Evolutionary conservation across 306 rosid genomes (phyloP).

Genomic region (Quercus alba): DNA sequence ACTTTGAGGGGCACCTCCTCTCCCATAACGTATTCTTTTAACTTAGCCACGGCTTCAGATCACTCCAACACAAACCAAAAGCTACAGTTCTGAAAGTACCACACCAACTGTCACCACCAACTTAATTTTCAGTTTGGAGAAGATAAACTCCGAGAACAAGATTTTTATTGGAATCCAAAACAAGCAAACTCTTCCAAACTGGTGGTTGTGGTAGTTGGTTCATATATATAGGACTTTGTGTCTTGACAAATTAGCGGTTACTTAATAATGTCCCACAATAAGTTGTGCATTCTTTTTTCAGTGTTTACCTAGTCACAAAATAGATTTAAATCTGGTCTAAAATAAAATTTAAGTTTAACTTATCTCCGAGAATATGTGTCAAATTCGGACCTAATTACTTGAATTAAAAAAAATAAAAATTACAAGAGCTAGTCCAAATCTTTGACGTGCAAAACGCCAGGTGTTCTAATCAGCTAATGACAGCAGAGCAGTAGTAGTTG

Average conservation of each 20-base stretch:
- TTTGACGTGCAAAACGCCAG: no score
- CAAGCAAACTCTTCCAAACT: neutral
- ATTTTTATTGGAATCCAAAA: neutral
- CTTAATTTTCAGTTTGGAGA: neutral
- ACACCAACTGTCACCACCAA: neutral
- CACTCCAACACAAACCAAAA: neutral
- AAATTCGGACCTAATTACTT: no score
- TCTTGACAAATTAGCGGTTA: neutral
- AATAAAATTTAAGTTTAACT: no score
- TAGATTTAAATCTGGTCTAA: no score
- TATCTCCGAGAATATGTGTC: no score
- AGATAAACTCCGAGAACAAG: neutral
- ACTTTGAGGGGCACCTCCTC: slow-evolving; percentile 37
- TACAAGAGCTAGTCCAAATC: no score
- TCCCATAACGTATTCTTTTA: slow-evolving; percentile 45
- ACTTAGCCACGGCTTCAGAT: slow-evolving; percentile 29
- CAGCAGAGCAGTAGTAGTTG: no score
- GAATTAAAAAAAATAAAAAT: no score
- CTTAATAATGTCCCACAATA: neutral
- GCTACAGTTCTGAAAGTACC: neutral
- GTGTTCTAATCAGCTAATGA: no score
- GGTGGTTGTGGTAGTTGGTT: neutral
- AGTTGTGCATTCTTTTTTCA: neutral
- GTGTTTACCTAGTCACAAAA: neutral
- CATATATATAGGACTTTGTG: neutral